phyloP scores from a whole-genome alignment of 495 filamentous ascomycete genomes.

The Penicillium riverlandense region DNA sequence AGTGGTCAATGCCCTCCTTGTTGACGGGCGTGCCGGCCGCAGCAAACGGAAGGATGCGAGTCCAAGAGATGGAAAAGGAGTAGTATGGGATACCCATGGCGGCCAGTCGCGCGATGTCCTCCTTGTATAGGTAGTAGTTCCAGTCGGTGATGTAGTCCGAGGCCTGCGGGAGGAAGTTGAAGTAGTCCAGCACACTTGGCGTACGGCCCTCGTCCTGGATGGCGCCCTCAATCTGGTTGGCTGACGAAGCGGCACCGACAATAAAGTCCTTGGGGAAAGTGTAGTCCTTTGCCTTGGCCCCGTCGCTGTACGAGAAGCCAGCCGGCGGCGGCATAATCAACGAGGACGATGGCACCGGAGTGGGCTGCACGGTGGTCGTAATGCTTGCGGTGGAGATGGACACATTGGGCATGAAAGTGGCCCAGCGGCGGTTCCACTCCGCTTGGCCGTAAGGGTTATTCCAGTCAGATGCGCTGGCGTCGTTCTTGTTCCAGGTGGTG shows the following conservation, averaged over 20 bases:
- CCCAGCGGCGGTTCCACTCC: conserved; percentile 1
- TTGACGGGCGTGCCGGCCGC: conserved; percentile 37
- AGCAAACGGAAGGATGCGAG: conserved; percentile 37
- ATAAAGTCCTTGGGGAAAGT: conserved; percentile 38
- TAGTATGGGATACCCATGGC: conserved; percentile 44
- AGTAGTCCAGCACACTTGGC: conserved; percentile 29
- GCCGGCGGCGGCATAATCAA: conserved; percentile 26
- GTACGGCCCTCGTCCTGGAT: conserved; percentile 35
- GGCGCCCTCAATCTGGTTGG: conserved; percentile 44
- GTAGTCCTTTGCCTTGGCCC: conserved; percentile 3
- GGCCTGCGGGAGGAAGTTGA: conserved; percentile 10
- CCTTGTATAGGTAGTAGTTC: conserved; percentile 46
- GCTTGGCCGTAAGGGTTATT: conserved; percentile 1
- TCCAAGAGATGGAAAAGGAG: conserved; percentile 39
- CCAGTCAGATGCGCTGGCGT: conserved; percentile 1
- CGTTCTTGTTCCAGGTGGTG: conserved; percentile 2
- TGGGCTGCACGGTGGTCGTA: conserved; percentile 25
- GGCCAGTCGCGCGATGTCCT: conserved; percentile 41
- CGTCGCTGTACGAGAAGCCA: conserved; percentile 22
- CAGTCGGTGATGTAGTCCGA: conserved; percentile 36
- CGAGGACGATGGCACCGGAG: conserved; percentile 24
- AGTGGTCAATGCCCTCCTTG: conserved; percentile 35
- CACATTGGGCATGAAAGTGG: conserved; percentile 1
- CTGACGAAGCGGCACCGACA: conserved; percentile 44
- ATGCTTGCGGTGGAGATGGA: background rate